A percentile compares a stretch with the other conserved stretches of the same genome.
Conservation (phyloP, 148 eudicot species). For the Simmondsia chinensis region DNA sequence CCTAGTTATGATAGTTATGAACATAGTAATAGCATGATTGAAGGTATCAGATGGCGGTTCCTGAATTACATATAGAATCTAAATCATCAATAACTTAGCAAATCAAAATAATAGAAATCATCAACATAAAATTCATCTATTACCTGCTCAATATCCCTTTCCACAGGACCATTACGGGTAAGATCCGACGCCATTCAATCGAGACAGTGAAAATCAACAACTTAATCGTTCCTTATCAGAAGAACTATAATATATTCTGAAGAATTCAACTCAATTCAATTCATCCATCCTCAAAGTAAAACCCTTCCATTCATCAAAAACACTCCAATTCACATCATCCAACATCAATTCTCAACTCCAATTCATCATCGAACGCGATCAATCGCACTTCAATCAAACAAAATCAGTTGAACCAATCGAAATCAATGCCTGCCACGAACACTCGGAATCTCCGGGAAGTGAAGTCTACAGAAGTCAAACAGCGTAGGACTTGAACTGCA, state of each 20-base stretch:
- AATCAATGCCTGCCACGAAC: no score
- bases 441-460: no score
- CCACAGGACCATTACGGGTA: conserved; percentile 43
- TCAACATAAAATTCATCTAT: background rate
- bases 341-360: no score
- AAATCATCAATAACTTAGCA: background rate
- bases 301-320: conserved; percentile 32
- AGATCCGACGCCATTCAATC: conserved; percentile 53
- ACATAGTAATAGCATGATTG: no score
- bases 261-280: conserved; percentile 5
- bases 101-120: background rate
- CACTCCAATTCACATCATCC: conserved; percentile 4
- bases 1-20: no score
- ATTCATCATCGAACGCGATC: no score
- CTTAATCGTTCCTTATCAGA: background rate
- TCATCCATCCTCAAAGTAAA: conserved; percentile 30
- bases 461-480: no score
- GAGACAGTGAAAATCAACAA: conserved; percentile 1
- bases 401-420: no score
- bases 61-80: no score
- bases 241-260: conserved; percentile 1
- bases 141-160: conserved; percentile 78
- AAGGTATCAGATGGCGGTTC: no score
- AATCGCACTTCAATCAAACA: no score
- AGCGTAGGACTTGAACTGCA: no score